A percentile compares a stretch with the other conserved stretches of the same genome.
These are phyloP conservation scores for Cryptococcus sp. DNA, from an alignment of 1,284 basidiomycete genomes.

Conservation along the genomic window DNA sequence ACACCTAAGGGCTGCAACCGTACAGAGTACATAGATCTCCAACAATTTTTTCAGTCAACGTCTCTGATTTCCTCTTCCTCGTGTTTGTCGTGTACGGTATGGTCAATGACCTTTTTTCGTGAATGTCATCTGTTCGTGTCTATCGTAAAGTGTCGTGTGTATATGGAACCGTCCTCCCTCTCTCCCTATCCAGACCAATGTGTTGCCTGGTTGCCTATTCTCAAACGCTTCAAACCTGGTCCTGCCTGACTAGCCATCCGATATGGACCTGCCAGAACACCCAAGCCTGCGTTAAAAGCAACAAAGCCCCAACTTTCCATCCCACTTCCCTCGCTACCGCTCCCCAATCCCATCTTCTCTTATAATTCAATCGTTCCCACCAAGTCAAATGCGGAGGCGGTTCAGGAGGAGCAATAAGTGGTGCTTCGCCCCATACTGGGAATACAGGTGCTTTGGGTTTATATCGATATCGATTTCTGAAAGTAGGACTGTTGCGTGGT, in stretches of 20 bases:
- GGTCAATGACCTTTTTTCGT: no score
- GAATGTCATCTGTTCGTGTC: no score
- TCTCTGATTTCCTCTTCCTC: no score
- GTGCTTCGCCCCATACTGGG: background rate
- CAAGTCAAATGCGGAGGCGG: conserved; percentile 18
- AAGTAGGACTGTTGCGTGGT: background rate
- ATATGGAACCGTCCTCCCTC: no score
- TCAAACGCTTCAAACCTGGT: background rate
- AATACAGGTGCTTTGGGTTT: background rate
- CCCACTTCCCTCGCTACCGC: conserved; percentile 40
- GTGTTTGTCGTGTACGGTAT: no score
- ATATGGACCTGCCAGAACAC: conserved; percentile 41
- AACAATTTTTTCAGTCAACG: no score
- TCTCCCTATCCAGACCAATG: no score
- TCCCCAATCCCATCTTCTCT: conserved; percentile 46
- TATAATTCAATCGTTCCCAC: conserved; percentile 35
- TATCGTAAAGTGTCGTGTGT: no score
- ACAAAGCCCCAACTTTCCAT: conserved; percentile 40
- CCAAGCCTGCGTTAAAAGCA: conserved; percentile 43
- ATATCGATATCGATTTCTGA: background rate
- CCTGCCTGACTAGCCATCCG: conserved; percentile 9
- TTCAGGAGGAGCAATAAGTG: conserved; percentile 8
- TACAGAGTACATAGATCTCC: no score
- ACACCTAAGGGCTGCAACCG: no score
- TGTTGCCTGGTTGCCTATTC: no score